Base-by-base conservation (phyloP, 2,329 filamentous ascomycete genomes). In the Rutstroemia sp. region DNA sequence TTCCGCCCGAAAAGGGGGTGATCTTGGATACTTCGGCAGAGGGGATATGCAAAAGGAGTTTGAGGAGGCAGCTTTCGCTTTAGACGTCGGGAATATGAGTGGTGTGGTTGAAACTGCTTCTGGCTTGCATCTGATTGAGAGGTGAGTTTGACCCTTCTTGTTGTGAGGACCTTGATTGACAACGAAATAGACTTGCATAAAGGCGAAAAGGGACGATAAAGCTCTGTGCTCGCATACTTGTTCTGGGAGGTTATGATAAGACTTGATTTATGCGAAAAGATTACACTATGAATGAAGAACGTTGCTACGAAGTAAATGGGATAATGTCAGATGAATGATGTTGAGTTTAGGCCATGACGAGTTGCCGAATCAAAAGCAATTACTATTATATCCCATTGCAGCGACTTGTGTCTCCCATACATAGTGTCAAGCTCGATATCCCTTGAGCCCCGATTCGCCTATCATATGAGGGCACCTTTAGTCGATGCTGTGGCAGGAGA, bases 31-130 rank as follows among this genome's bases (percentile, higher is more conserved):
- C 73, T 99, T 99, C 72, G 92, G 90, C 56, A 85, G 81, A 67
- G 90, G 91, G 27, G 92, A 97, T 68, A 99, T 99, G 94, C 94
- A 99, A 72, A 92, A 92, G 76, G 92, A 96, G 74, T 99, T 99
- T 69, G 94, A 99, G 75, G 90, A 96, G 56, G 92, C 92, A 4
- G 88, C 94, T 1, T 99, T 99, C 74, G 86, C 81, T n/a, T 78
- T 99, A 55, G 81, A 92, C 72, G 86, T 87, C 2, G 92, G 91
- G 36, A 83, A 96, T 73, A 84, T 97, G 68, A 96, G 92, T 73
- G 78, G 81, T 48, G 79, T 96, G 39, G 87, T 97, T 12, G 88
- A 96, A 73, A 96, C 94, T 40, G 92, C 91, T 50, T 96, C 92
- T 52, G 94, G 94, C 1, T 77, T 97, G 68, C 94, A 99, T 75